Percentiles rank a stretch among this genome's conserved stretches.
These are phyloP conservation scores for Aspergillus chevalieri DNA, from an alignment of 2,329 filamentous ascomycete species.

Conservation along the genomic window DNA sequence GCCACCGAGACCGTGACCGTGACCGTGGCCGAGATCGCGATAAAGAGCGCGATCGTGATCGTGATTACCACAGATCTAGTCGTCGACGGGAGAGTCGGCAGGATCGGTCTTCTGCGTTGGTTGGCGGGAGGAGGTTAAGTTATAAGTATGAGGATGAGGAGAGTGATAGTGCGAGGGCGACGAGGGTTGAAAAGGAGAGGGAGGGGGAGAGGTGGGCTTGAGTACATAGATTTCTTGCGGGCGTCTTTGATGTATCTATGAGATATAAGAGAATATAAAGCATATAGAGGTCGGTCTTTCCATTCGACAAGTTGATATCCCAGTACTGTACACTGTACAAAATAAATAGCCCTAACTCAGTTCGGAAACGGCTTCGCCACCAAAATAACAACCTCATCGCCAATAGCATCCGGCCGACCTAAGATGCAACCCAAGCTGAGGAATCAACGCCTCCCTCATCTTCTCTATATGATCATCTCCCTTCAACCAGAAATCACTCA, in stretches of 20 bases:
- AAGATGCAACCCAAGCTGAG: no score
- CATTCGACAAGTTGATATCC: no score
- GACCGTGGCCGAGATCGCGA: background rate
- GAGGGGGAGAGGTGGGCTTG: slow-evolving; percentile 30
- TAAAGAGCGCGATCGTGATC: background rate
- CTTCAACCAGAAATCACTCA: no score
- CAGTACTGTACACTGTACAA: no score
- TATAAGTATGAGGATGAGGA: slow-evolving; percentile 48
- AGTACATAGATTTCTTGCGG: background rate
- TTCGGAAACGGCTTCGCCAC: no score
- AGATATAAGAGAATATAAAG: background rate
- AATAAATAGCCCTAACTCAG: no score
- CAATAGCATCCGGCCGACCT: no score
- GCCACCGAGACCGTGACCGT: background rate
- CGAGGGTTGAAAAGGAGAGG: slow-evolving; percentile 35
- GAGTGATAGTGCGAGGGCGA: slow-evolving; percentile 27
- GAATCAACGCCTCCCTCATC: no score
- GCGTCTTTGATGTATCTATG: background rate
- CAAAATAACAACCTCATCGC: no score
- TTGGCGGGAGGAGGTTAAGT: slow-evolving; percentile 36
- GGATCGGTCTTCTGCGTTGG: slow-evolving; percentile 18
- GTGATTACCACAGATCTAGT: slow-evolving; percentile 15
- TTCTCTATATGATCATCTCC: no score
- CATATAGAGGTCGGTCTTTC: background rate
- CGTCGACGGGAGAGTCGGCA: slow-evolving; percentile 30